Evolutionary conservation across 768 basidiomycete species (phyloP).

Genomic region (Suillus sp.): DNA sequence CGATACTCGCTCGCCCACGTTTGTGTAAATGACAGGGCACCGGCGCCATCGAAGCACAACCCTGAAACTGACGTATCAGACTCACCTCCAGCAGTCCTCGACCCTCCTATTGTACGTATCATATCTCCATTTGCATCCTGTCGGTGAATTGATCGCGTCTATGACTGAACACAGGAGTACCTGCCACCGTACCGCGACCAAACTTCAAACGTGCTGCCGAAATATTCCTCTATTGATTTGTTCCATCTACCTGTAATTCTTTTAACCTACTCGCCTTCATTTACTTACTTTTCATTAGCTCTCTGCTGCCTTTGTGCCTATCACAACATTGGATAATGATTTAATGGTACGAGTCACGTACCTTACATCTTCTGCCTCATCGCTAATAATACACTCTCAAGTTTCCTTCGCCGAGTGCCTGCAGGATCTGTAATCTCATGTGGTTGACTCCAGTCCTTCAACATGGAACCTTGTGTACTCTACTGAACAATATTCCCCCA

Average conservation of each 20-base stretch:
- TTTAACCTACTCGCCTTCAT: neutral
- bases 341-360: neutral
- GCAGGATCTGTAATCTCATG: neutral
- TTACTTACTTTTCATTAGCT: neutral
- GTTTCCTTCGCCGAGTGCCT: neutral
- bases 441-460: neutral
- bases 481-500: neutral
- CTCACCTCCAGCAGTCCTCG: accelerated
- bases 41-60: too few species aligned
- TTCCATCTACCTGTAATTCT: constrained; percentile 4
- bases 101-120: neutral
- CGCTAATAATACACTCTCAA: neutral
- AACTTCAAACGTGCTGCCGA: too few species aligned
- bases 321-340: neutral
- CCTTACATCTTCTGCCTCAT: neutral
- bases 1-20: too few species aligned
- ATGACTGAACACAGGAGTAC: neutral
- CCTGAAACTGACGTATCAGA: neutral
- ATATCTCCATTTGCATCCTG: neutral
- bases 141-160: neutral
- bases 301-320: neutral
- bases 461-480: neutral
- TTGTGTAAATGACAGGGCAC: too few species aligned
- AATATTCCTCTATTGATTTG: too few species aligned
- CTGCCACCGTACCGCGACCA: neutral